Base-by-base conservation (phyloP, 164 flowering plant genomes). In the Akebia trifoliata region DNA sequence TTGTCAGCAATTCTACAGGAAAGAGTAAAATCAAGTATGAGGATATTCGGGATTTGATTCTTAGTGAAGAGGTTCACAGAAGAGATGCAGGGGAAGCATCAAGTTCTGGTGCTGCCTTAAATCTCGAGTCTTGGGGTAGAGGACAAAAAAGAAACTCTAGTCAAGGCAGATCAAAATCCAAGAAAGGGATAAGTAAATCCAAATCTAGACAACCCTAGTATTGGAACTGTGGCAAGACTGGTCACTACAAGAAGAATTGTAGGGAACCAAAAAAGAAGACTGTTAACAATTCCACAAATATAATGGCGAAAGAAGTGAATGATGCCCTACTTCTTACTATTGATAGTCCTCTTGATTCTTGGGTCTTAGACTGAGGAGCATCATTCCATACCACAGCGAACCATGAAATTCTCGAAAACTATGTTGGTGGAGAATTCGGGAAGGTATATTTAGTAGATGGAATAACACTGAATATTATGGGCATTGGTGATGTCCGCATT, bases 141-240 rank as follows among this genome's bases (percentile, higher is more conserved):
- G 0, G 6, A 8, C 3, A 17, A 1, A 38, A 38, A 20, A 36
- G 26, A 38, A 14, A 28, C n/a, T 12, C 12, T 5, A 54, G 28
- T 1, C 12, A n/a, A 3, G 29, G 42, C 1, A 17, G 51, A 14
- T 61, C 65, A 0, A 61, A 61, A 18, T 52, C 43, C 0, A 51
- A 42, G 51, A 54, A 44, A 6, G 11, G 2, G 15, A 22, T n/a
- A 24, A 52, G 12, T 8, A 18, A n/a, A n/a, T n/a, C n/a, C n/a
- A n/a, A n/a, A n/a, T n/a, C n/a, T n/a, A n/a, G n/a, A n/a, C n/a
- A n/a, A n/a, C n/a, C 8, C 17, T 20, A 0, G 15, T 60, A 48
- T 17, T 61, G 57, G 65, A 52, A 61, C 17, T 61, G 50, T 7
- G n/a, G 47, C 12, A 30, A 62, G 66, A 32, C 18, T 9, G 53